A percentile compares a stretch with the other conserved stretches of the same genome.
phyloP scores from a whole-genome alignment of 768 basidiomycete genomes.

The Lentinula edodes region DNA sequence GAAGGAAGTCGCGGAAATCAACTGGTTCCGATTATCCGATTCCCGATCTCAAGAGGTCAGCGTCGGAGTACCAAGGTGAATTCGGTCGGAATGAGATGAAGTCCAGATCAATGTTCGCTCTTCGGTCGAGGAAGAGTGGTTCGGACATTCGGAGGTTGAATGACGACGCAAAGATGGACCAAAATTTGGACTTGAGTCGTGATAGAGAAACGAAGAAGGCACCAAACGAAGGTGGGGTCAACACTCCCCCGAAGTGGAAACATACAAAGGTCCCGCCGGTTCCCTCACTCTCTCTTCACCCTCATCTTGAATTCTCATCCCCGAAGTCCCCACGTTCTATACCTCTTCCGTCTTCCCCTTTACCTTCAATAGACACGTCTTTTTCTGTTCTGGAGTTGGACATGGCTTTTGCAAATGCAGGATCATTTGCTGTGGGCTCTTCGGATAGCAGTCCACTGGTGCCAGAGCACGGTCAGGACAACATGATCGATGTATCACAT shows the following conservation, averaged over 20 bases:
- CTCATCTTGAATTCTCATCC: neutral
- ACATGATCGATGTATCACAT: neutral
- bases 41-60: neutral
- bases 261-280: neutral
- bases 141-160: neutral
- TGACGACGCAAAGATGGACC: neutral
- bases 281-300: neutral
- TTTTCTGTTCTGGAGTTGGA: neutral
- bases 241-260: neutral
- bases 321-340: neutral
- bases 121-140: neutral
- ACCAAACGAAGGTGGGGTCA: neutral
- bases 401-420: neutral
- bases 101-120: neutral
- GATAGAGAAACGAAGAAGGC: neutral
- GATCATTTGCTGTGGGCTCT: neutral
- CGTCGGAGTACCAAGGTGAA: neutral
- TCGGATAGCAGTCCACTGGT: neutral
- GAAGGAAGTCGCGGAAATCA: neutral
- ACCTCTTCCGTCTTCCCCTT: neutral
- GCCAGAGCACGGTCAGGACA: neutral
- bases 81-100: neutral
- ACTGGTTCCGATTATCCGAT: neutral
- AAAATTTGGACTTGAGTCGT: neutral
- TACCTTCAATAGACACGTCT: neutral